Base-by-base conservation (phyloP, 441 rosid genomes). In the Jatropha podagrica region DNA sequence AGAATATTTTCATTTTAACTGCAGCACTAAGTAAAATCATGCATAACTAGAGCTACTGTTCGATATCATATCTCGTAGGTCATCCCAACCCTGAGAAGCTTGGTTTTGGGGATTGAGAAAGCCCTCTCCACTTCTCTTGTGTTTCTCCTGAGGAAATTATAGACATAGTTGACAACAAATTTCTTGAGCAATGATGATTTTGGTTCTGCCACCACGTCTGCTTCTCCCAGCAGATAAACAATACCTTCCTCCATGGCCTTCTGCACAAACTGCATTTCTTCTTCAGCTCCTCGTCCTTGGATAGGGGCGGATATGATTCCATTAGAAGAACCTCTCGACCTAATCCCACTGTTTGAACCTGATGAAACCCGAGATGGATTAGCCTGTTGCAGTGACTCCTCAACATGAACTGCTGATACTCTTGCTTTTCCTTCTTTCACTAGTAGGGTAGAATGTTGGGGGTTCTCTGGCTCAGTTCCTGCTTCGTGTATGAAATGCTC, bases 61-160 rank as follows among this genome's bases (percentile, higher is more conserved):
- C 8, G 2, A 42, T 15, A 51, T 89, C 79, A 92, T 56, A 91
- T 87, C 82, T 91, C 96, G 61, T 90, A 89, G 12, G 91, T 85
- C 98, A 94, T 94, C 46, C 95, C 96, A 52, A 94, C 94, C 81
- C 87, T 87, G 32, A 94, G 91, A 65, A 91, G 90, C 79, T 83
- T 86, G 5, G 85, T 65, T 69, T 80, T 83, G 2, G 96, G 96
- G 69, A 88, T 88, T 13, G 81, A 89, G 77, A 91, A 73, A 51
- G 83, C 72, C 71, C 81, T 87, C 58, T 86, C 86, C 10, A 82
- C 90, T 76, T 86, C 84, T 42, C 96, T 85, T 84, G 84, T 87
- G 76, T 89, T 94, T 70, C 84, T 92, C 83, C 91, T 82, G 51
- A 94, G 81, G 74, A 91, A 90, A 69, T 68, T 78, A 55, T 88